A percentile compares a stretch with the other conserved stretches of the same genome.
These are phyloP conservation scores for Ceratobasidium theobromae DNA, from an alignment of 1,284 basidiomycete species.

Conservation along the genomic window DNA sequence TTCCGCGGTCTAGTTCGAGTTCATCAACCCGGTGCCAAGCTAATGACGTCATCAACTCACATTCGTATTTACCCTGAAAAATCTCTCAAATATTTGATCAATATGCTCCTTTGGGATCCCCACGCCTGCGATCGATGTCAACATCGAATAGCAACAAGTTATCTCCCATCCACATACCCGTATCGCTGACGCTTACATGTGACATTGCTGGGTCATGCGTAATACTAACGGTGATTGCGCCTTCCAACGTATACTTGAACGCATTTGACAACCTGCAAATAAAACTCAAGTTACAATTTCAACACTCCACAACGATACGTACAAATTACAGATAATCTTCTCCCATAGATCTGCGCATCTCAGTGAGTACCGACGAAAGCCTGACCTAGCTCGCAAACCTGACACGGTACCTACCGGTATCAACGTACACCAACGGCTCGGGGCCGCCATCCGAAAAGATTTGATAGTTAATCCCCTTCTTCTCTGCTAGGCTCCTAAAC, in stretches of 20 bases:
- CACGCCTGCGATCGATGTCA: constrained; percentile 32
- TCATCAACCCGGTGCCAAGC: constrained; percentile 1
- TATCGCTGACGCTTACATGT: neutral
- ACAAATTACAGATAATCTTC: constrained; percentile 39
- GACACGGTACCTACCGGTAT: constrained; percentile 27
- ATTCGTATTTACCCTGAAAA: constrained; percentile 40
- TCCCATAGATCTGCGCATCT: constrained; percentile 40
- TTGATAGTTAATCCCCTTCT: constrained; percentile 36
- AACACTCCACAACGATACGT: neutral
- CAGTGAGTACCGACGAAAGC: neutral
- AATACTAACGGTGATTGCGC: constrained; percentile 37
- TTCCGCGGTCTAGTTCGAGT: constrained; percentile 38
- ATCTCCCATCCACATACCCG: constrained; percentile 21
- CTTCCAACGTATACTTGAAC: constrained; percentile 41
- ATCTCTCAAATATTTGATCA: constrained; percentile 41
- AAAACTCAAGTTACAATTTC: neutral
- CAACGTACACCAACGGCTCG: constrained; percentile 38
- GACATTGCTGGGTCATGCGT: constrained; percentile 23
- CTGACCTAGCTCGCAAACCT: neutral
- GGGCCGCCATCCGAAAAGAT: constrained; percentile 35
- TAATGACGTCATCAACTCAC: neutral
- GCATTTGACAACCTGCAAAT: constrained; percentile 40
- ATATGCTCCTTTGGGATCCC: constrained; percentile 40
- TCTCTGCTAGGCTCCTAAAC: constrained; percentile 42
- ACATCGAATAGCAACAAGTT: neutral